Base-by-base conservation (phyloP, 2,329 filamentous ascomycete species). In the Monosporascus sp. region DNA sequence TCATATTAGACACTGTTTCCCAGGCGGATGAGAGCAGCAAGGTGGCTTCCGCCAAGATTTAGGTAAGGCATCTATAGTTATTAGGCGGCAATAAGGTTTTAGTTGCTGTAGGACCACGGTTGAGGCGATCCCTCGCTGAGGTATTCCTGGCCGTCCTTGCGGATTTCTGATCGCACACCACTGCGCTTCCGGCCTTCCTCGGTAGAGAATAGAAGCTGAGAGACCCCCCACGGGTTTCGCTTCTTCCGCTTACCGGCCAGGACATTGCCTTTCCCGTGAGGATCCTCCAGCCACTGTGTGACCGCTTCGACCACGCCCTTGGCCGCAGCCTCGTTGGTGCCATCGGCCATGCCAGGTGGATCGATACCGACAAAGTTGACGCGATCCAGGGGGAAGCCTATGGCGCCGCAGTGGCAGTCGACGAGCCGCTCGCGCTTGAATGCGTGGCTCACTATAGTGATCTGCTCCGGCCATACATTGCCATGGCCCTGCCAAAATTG, bases 391-490 rank as follows among this genome's bases (percentile, higher is more conserved):
- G 79, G 74, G 49, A 80, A 83, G 0, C 77, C 75, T n/a, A 90
- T 72, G 15, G 85, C 85, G 6, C 68, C 71, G 58, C 84, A 82
- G 70, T 91, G 88, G 3, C 79, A 75, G 31, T 84, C 77, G 48
- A 86, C 68, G 24, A 90, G 81, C 1, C 88, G 77, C 8, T 70
- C 65, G 17, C 75, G 72, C 68, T 91, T 91, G 70, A 91, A 91
- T 6, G 71, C 81, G 63, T 90, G 86, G 59, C 84, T 86, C 41
- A 90, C 73, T 20, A 90, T 73, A 18, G 82, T 87, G 17, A 90
- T 63, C 5, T 68, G 71, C 1, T 51, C 49, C 0, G 87, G 86
- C 77, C 85, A 90, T 9, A 36, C 36, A 6, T 66, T 60, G 38
- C 65, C 56, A 56, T 72, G 71, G 54, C 79, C 82, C 3, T 76